Evolutionary conservation across 2,329 filamentous ascomycete species (phyloP).

Genomic region (Sporothrix schenckii): DNA sequence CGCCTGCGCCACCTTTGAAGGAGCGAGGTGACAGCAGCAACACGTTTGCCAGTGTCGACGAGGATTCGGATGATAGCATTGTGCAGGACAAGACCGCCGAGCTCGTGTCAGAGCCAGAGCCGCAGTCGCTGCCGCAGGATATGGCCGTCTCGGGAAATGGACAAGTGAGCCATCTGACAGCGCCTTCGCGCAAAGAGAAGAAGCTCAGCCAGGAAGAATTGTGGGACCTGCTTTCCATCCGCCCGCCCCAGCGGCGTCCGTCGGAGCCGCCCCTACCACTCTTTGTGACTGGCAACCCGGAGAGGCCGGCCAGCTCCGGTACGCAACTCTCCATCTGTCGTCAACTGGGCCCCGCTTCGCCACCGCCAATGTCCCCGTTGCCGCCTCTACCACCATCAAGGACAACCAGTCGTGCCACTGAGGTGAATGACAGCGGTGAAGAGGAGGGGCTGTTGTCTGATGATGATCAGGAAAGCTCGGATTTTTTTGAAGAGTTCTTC

Average conservation of each 20-base stretch:
- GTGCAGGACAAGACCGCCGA: background rate
- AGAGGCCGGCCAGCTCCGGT: background rate
- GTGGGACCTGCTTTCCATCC: slow-evolving; percentile 31
- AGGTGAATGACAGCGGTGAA: background rate
- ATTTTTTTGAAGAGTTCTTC: slow-evolving; percentile 17
- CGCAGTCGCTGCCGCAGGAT: background rate
- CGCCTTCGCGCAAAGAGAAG: background rate
- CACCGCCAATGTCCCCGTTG: slow-evolving; percentile 31
- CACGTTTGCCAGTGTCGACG: slow-evolving; percentile 7
- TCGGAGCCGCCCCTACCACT: background rate
- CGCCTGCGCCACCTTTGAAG: slow-evolving; percentile 3
- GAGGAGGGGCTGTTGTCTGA: background rate
- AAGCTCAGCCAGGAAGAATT: slow-evolving; percentile 30
- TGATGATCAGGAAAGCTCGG: background rate
- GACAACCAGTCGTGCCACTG: background rate
- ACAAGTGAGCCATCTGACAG: background rate
- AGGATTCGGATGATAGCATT: slow-evolving; percentile 18
- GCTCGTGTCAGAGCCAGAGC: background rate
- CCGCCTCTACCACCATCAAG: slow-evolving; percentile 29
- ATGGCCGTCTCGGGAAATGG: background rate
- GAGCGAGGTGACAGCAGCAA: background rate
- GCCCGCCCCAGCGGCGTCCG: slow-evolving; percentile 10
- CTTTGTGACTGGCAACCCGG: too few species aligned
- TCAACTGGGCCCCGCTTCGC: slow-evolving; percentile 17
- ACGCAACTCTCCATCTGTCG: background rate